Percentiles rank a stretch among this genome's conserved stretches.
These are phyloP conservation scores for Lanzia echinophila DNA, from an alignment of 2,329 filamentous ascomycete species.

Conservation along the genomic window DNA sequence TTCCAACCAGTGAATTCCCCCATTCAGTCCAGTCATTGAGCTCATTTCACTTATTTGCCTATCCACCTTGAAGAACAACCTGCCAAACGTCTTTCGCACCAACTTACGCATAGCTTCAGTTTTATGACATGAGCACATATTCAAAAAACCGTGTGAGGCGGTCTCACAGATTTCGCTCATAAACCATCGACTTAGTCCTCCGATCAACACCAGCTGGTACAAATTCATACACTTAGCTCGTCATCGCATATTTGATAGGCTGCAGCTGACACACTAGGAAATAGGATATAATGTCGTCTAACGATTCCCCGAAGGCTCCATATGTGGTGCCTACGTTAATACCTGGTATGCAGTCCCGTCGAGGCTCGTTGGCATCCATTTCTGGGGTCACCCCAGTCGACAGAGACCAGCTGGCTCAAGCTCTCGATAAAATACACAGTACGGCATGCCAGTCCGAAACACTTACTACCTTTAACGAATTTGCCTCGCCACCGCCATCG, in stretches of 20 bases:
- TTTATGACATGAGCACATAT: conserved; percentile 7
- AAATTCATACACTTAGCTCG: not conserved
- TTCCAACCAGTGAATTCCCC: not conserved
- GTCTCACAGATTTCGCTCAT: conserved; percentile 2
- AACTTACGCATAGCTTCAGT: not conserved
- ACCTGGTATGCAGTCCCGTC: conserved; percentile 28
- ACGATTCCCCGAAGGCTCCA: conserved; percentile 23
- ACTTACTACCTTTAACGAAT: conserved; percentile 91
- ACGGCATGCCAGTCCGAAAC: conserved; percentile 78
- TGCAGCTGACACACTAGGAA: not conserved
- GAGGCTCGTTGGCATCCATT: conserved; percentile 44
- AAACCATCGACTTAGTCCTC: not conserved
- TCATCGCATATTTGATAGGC: not conserved
- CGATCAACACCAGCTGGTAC: not conserved
- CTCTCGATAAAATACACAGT: conserved; percentile 81
- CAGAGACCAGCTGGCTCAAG: conserved; percentile 67
- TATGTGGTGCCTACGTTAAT: conserved; percentile 16
- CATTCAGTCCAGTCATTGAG: not conserved
- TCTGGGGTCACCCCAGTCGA: conserved; percentile 48
- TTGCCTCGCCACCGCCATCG: conserved; percentile 61
- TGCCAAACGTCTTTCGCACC: not conserved
- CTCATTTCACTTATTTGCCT: not conserved
- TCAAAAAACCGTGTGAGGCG: conserved; percentile 1
- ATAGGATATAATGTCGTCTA: conserved; percentile 24
- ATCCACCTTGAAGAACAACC: not conserved